Evolutionary conservation across 306 rosid species (phyloP).

Genomic region (Prosopis cineraria): DNA sequence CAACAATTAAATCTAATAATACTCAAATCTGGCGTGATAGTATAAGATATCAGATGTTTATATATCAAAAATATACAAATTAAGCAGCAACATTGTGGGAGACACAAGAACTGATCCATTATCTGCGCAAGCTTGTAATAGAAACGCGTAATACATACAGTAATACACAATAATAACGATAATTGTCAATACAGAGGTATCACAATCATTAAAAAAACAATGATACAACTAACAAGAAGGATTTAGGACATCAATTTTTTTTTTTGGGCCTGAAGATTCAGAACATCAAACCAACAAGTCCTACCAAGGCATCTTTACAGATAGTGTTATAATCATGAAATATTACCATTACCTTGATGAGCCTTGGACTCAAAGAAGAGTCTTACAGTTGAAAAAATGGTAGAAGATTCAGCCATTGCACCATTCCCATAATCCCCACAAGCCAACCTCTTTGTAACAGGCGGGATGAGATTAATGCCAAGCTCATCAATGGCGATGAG

Average conservation of each 20-base stretch:
- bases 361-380: constrained; percentile 70
- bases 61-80: background rate
- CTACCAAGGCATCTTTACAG: constrained; percentile 24
- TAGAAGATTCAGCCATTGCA: constrained; percentile 95
- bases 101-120: background rate
- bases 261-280: no score
- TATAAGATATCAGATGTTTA: no score
- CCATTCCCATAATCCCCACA: constrained; percentile 87
- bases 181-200: background rate
- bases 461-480: constrained; percentile 72
- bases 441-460: constrained; percentile 82
- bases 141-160: background rate
- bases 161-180: background rate
- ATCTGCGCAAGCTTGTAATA: background rate
- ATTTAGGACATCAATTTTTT: constrained; percentile 29
- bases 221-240: constrained; percentile 4
- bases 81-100: background rate
- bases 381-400: constrained; percentile 84
- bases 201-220: constrained; percentile 23
- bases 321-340: constrained; percentile 35
- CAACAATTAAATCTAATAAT: no score
- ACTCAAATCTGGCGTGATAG: no score
- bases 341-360: constrained; percentile 48
- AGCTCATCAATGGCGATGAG: constrained; percentile 66
- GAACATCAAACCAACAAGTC: constrained; percentile 17